Base-by-base conservation (phyloP, 164 flowering plant genomes). In the Tetracentron sinense region DNA sequence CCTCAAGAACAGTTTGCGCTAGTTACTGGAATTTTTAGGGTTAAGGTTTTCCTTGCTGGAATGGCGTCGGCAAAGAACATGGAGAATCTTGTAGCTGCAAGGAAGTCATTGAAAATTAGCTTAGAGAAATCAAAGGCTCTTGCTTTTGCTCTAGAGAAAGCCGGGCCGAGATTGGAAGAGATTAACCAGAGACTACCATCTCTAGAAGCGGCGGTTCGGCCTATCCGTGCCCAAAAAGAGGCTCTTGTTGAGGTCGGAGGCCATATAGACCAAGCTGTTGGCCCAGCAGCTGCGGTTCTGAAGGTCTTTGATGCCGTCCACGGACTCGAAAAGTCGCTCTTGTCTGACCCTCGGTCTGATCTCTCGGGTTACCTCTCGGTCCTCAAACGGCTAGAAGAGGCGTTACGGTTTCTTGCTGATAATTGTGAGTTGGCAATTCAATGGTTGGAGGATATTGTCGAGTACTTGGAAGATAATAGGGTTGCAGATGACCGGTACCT, bases 391-490 rank as follows among this genome's bases (percentile, higher is more conserved):
- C 81, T 92, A 0, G 85, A 92, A 63, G 98, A 92, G 75, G 96
- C 96, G 0, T 67, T 90, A 75, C 75, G 71, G 66, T 89, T 92
- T 58, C 74, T 92, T 23, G 84, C 82, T 33, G 86, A 84, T 69
- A 90, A 92, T 69, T 85, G 91, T 74, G 85, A 85, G 58, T 63
- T 92, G 67, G 92, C 91, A 25, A 87, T 92, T 61, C 87, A 88
- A 73, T 92, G 98, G 96, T 76, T 92, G 73, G 92, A 86, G 64
- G 96, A 92, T 73, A 85, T 86, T 49, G 83, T 88, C 20, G 96
- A 86, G 82, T 85, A 83, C 50, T 68, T 92, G 81, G 83, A 82
- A 61, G 90, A 86, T 61, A 80, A 88, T 60, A 54, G 64, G 5
- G 82, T 83, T 44, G 93, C 84, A 0, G 96, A 90, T 68, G 78